A percentile compares a stretch with the other conserved stretches of the same genome.
These are phyloP conservation scores for Chlorophyllum brunneum DNA, from an alignment of 768 basidiomycete species.

Conservation along the genomic window DNA sequence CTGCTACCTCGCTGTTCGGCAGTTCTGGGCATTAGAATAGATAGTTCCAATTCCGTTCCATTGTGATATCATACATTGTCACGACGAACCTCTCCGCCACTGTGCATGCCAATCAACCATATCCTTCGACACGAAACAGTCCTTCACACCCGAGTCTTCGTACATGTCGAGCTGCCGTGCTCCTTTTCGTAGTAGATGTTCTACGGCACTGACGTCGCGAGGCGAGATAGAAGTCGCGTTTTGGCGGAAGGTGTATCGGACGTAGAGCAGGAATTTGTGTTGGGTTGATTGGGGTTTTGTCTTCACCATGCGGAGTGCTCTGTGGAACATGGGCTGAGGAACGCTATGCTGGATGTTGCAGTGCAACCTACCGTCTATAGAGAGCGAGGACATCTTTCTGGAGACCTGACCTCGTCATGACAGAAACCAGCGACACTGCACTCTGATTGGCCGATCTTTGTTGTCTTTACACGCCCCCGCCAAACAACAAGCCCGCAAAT, in stretches of 20 bases:
- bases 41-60: no score
- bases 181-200: constrained; percentile 73
- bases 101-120: constrained; percentile 63
- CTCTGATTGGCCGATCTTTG: background rate
- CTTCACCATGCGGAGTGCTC: constrained; percentile 72
- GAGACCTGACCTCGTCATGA: constrained; percentile 34
- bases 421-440: background rate
- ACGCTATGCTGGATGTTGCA: background rate
- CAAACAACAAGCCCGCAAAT: background rate
- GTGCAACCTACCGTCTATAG: constrained; percentile 34
- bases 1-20: no score
- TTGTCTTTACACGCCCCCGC: background rate
- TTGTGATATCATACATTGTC: no score
- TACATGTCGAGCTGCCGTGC: constrained; percentile 65
- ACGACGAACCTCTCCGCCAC: background rate
- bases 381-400: constrained; percentile 50
- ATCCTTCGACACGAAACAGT: constrained; percentile 69
- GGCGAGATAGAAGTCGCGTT: constrained; percentile 60
- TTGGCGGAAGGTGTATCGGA: constrained; percentile 66
- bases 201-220: constrained; percentile 64
- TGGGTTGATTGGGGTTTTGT: constrained; percentile 60
- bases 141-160: constrained; percentile 61
- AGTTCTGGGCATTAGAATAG: background rate
- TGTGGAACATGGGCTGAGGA: constrained; percentile 24
- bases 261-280: constrained; percentile 62